A percentile compares a stretch with the other conserved stretches of the same genome.
These are phyloP conservation scores for Sisymbrium irio DNA, from an alignment of 345 rosid genomes.

Conservation along the genomic window DNA sequence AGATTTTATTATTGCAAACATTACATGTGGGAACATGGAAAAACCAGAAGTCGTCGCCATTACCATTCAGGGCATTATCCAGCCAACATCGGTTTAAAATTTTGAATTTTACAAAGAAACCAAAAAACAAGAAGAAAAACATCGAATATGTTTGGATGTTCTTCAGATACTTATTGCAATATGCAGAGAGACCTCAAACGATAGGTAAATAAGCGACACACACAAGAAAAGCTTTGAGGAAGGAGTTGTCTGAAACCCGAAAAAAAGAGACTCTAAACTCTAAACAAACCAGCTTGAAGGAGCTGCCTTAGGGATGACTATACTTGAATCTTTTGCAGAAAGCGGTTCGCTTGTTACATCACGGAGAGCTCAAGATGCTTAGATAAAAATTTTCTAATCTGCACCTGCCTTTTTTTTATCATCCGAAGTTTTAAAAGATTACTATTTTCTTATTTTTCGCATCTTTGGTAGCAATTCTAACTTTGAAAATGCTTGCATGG, in stretches of 20 bases:
- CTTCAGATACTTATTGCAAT: no score
- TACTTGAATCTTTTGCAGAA: slow-evolving; percentile 81
- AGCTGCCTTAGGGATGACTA: slow-evolving; percentile 90
- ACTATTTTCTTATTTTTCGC: slow-evolving; percentile 1
- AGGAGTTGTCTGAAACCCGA: no score
- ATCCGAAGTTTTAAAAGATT: background rate
- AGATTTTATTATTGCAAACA: slow-evolving; percentile 50
- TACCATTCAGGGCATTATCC: no score
- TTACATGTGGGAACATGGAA: slow-evolving; percentile 38
- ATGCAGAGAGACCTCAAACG: no score
- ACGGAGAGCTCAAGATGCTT: slow-evolving; percentile 85
- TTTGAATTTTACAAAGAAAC: no score
- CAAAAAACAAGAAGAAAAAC: no score
- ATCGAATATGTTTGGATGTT: no score
- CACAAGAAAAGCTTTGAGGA: no score
- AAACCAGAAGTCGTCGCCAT: no score
- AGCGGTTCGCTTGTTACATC: slow-evolving; percentile 80
- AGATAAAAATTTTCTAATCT: slow-evolving; percentile 64
- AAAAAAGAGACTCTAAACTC: no score
- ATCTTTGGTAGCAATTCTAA: slow-evolving; percentile 53
- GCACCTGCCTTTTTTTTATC: background rate
- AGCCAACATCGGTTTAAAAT: no score
- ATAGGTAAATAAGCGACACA: no score
- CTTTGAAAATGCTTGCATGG: slow-evolving; percentile 97
- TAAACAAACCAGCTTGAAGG: slow-evolving; percentile 98